These are phyloP conservation scores for Penicillium pulvis DNA, from an alignment of 495 filamentous ascomycete genomes.

Conservation along the genomic window DNA sequence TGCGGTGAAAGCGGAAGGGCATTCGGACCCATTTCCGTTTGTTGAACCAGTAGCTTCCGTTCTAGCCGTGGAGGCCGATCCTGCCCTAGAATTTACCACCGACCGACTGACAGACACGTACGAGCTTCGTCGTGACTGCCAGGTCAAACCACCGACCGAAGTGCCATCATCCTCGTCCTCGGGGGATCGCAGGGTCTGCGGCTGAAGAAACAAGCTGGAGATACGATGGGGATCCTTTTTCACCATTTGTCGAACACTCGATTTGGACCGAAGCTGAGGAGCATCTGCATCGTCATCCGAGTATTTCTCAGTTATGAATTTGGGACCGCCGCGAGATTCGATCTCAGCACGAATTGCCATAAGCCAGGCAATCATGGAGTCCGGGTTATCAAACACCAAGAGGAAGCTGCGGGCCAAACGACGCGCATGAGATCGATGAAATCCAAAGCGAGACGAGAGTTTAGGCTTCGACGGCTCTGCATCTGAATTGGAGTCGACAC, in stretches of 20 bases:
- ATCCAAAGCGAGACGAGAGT: constrained; percentile 54
- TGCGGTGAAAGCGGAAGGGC: constrained; percentile 17
- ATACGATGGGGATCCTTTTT: constrained; percentile 60
- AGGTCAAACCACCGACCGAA: constrained; percentile 26
- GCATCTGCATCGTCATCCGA: constrained; percentile 34
- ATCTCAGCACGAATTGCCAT: constrained; percentile 66
- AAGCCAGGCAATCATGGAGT: constrained; percentile 84
- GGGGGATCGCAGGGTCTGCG: constrained; percentile 33
- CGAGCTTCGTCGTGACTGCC: constrained; percentile 34
- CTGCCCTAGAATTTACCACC: constrained; percentile 35
- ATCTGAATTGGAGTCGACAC: constrained; percentile 58
- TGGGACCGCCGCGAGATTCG: constrained; percentile 67
- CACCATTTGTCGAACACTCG: constrained; percentile 39
- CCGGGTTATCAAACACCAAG: constrained; percentile 76
- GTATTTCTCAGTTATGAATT: constrained; percentile 57
- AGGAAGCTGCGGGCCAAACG: constrained; percentile 69
- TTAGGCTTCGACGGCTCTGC: constrained; percentile 55
- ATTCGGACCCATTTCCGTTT: constrained; percentile 12
- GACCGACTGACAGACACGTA: constrained; percentile 36
- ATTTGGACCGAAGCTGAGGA: constrained; percentile 43
- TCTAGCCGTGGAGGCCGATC: constrained; percentile 32
- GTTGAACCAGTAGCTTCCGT: constrained; percentile 30
- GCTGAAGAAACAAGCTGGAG: constrained; percentile 62
- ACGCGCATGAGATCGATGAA: constrained; percentile 60
- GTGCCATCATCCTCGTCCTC: constrained; percentile 33